phyloP scores from a whole-genome alignment of 371 early-diverging fungal genomes.

The Lichtheimia corymbifera region DNA sequence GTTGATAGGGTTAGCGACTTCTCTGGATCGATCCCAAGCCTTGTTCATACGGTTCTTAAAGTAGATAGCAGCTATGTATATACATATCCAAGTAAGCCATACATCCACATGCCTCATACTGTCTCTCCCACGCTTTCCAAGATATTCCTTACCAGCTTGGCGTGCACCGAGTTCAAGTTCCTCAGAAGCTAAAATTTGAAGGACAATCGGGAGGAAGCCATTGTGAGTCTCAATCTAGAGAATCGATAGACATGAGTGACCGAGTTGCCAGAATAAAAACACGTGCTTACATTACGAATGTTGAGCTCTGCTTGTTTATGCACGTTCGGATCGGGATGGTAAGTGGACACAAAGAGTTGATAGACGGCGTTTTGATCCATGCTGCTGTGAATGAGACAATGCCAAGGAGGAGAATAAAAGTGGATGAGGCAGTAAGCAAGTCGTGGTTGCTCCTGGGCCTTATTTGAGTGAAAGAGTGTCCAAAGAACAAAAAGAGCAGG shows the following conservation, averaged over 20 bases:
- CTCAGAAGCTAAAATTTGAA: constrained; percentile 69
- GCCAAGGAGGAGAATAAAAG: constrained; percentile 32
- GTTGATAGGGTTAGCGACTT: constrained; percentile 48
- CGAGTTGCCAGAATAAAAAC: not conserved
- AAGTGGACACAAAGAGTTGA: constrained; percentile 76
- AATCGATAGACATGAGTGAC: not conserved
- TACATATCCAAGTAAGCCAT: not conserved
- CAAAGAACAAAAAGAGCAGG: too few relatives aligned
- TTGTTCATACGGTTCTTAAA: constrained; percentile 86
- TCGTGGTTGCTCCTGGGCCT: too few relatives aligned
- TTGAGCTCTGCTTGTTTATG: constrained; percentile 73
- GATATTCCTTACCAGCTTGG: constrained; percentile 67
- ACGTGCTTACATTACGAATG: constrained; percentile 38
- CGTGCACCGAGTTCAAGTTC: constrained; percentile 65
- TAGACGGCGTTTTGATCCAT: constrained; percentile 61
- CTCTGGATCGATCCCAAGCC: constrained; percentile 67
- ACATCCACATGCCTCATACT: not conserved
- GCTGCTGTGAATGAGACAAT: constrained; percentile 29
- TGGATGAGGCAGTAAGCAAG: too few relatives aligned
- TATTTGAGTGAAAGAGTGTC: too few relatives aligned
- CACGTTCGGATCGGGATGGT: constrained; percentile 76
- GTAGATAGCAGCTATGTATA: constrained; percentile 81
- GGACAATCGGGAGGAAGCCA: constrained; percentile 69
- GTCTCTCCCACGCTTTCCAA: not conserved
- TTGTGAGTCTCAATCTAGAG: constrained; percentile 56